Evolutionary conservation across 768 basidiomycete species (phyloP).

Genomic region (Paxillus involutus): DNA sequence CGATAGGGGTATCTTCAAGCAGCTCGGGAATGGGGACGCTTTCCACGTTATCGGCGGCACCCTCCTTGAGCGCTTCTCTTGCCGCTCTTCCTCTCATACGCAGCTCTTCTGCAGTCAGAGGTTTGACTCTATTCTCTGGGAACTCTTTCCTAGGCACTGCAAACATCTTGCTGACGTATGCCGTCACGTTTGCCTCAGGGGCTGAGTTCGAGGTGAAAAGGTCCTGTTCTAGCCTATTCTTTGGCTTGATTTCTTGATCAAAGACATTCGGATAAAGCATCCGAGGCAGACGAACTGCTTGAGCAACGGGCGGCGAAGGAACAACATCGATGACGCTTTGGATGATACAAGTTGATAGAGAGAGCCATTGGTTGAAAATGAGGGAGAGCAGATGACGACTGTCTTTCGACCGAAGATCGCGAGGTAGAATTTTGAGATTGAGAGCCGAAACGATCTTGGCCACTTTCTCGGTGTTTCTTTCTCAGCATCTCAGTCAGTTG

Average conservation of each 20-base stretch:
- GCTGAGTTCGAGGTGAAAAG: constrained; percentile 70
- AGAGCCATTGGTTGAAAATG: constrained; percentile 95
- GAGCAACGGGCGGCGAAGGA: constrained; percentile 84
- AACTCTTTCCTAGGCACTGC: constrained; percentile 79
- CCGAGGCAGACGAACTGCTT: constrained; percentile 80
- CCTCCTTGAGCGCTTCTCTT: constrained; percentile 40
- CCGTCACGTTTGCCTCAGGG: constrained; percentile 62
- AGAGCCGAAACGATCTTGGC: constrained; percentile 84
- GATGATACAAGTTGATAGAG: constrained; percentile 89
- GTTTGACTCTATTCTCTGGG: constrained; percentile 80
- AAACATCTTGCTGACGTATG: constrained; percentile 99
- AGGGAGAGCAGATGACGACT: constrained; percentile 77
- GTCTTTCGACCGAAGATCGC: constrained; percentile 93
- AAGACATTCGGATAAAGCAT: constrained; percentile 86
- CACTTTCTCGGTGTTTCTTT: constrained; percentile 86
- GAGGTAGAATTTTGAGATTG: constrained; percentile 77
- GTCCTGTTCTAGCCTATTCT: constrained; percentile 80
- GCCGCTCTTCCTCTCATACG: constrained; percentile 59
- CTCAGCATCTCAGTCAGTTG: constrained; percentile 12
- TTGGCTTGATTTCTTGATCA: constrained; percentile 57
- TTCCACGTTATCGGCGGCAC: constrained; percentile 24
- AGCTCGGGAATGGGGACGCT: constrained; percentile 6
- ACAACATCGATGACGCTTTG: constrained; percentile 91
- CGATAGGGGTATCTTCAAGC: neutral
- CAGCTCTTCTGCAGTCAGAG: constrained; percentile 83